phyloP scores from a whole-genome alignment of 306 rosid species.

The Casuarina equisetifolia region DNA sequence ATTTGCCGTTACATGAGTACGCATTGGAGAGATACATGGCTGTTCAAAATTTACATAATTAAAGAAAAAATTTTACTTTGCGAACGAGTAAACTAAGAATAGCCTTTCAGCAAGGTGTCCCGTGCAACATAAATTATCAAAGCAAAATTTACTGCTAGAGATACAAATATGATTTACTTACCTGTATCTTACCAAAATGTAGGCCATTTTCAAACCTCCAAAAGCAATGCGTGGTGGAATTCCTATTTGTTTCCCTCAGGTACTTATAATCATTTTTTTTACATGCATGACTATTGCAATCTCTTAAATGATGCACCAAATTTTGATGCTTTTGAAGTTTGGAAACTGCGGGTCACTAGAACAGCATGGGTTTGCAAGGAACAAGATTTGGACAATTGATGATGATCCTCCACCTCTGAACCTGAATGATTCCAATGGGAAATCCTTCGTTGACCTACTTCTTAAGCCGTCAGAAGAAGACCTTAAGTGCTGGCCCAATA shows the following conservation, averaged over 20 bases:
- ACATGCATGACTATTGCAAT: constrained; percentile 4
- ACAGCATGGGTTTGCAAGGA: constrained; percentile 92
- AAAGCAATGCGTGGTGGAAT: constrained; percentile 91
- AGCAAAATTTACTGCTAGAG: constrained; percentile 2
- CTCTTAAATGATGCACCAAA: constrained; percentile 17
- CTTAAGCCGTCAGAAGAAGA: constrained; percentile 86
- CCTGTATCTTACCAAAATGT: constrained; percentile 22
- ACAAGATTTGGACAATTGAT: constrained; percentile 79
- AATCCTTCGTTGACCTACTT: constrained; percentile 65
- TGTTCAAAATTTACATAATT: neutral
- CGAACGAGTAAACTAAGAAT: neutral
- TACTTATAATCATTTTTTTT: constrained; percentile 26
- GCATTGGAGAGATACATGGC: neutral
- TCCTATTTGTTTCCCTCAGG: constrained; percentile 93
- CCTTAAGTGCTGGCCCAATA: constrained; percentile 73
- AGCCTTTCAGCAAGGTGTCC: neutral
- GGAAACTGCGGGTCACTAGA: constrained; percentile 82
- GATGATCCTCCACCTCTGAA: constrained; percentile 64
- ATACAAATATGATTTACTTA: constrained; percentile 15
- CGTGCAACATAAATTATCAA: neutral
- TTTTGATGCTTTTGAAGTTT: constrained; percentile 50
- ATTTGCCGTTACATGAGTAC: neutral
- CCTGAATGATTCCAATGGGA: constrained; percentile 50
- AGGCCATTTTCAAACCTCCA: constrained; percentile 72
- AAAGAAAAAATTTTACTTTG: neutral